These are phyloP conservation scores for Sextonia rubra DNA, from an alignment of 164 flowering plant species.

Conservation along the genomic window DNA sequence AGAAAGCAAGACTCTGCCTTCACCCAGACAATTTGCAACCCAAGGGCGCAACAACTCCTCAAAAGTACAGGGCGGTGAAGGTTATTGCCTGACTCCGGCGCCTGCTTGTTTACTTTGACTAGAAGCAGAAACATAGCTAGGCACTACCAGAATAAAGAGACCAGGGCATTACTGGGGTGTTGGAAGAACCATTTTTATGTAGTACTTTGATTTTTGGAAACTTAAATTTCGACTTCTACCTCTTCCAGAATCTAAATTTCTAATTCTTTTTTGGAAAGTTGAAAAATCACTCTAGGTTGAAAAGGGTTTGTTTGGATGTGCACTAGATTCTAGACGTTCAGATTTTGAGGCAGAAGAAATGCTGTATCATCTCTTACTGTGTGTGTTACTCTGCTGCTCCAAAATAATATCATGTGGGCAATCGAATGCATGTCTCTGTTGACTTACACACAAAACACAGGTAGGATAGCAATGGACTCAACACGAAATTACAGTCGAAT, in stretches of 20 bases:
- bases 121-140: too few relatives aligned
- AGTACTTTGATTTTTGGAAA: background rate
- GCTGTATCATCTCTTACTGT: background rate
- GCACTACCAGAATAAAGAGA: background rate
- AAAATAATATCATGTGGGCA: background rate
- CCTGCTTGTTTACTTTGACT: background rate
- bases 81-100: conserved; percentile 73
- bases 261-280: too few relatives aligned
- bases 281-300: background rate
- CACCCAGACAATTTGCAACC: conserved; percentile 86
- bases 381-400: background rate
- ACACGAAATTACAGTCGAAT: background rate
- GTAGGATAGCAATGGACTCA: background rate
- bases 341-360: background rate
- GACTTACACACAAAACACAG: background rate
- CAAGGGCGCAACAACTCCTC: conserved; percentile 53
- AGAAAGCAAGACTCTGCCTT: conserved; percentile 63
- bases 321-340: background rate
- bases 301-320: background rate
- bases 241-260: too few relatives aligned
- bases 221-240: too few relatives aligned
- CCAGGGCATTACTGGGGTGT: background rate
- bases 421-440: background rate
- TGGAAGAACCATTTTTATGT: background rate
- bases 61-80: conserved; percentile 53